These are phyloP conservation scores for Geotrichum reessii DNA, from an alignment of 1,139 yeast genomes.

Conservation along the genomic window DNA sequence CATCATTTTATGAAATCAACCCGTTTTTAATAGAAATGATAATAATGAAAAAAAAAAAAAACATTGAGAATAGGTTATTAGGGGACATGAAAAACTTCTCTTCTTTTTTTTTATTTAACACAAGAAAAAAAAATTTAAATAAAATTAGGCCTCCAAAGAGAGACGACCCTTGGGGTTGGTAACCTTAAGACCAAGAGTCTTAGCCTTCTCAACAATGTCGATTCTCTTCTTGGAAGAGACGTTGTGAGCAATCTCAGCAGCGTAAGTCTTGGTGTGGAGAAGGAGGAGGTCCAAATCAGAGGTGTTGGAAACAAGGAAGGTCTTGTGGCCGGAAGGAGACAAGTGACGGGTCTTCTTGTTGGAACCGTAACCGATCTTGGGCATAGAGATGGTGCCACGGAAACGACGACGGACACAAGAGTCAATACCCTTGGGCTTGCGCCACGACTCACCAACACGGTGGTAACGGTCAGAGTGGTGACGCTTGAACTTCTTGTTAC, in stretches of 20 bases:
- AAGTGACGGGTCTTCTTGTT: conserved; percentile 97
- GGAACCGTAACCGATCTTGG: conserved; percentile 99
- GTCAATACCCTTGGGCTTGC: conserved; percentile 99
- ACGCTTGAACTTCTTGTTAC: conserved; percentile 95
- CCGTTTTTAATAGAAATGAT: no score
- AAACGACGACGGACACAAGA: conserved; percentile 99
- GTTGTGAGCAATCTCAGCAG: conserved; percentile 99
- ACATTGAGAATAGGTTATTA: not conserved
- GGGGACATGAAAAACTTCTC: conserved; percentile 4
- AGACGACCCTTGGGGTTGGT: conserved; percentile 99
- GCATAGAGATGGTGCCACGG: conserved; percentile 99
- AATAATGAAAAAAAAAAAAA: no score
- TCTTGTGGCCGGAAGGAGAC: conserved; percentile 97
- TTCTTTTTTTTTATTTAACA: conserved; percentile 1
- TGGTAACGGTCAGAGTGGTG: conserved; percentile 99
- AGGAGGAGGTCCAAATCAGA: conserved; percentile 92
- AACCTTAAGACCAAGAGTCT: conserved; percentile 96
- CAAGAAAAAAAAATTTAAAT: conserved; percentile 1
- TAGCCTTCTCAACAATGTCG: conserved; percentile 92
- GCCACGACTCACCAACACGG: conserved; percentile 98
- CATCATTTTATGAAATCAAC: not conserved
- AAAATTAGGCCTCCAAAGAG: conserved; percentile 81
- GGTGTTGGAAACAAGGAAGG: conserved; percentile 86
- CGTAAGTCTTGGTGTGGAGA: conserved; percentile 96
- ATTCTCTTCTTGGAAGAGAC: conserved; percentile 98